Percentiles rank a stretch among this genome's conserved stretches.
Evolutionary conservation across 352 stramenopile species (phyloP).

Genomic region (Blastocystis sp.): DNA sequence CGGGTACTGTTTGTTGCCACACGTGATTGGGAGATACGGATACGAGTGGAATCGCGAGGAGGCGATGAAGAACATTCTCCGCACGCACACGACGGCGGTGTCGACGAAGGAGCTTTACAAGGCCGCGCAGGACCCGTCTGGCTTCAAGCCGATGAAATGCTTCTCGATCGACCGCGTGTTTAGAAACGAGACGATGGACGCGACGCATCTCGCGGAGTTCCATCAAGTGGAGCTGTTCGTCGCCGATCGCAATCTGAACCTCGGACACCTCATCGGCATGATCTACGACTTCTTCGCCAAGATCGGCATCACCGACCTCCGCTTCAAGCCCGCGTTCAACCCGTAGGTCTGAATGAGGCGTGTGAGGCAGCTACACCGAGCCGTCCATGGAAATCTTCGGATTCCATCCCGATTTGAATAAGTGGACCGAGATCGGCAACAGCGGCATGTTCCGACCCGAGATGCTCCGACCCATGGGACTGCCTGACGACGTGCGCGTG

Average conservation of each 20-base stretch:
- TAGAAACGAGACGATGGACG: slow-evolving; percentile 98
- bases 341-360: slow-evolving; percentile 61
- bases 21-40: neutral
- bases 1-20: slow-evolving; percentile 68
- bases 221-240: slow-evolving; percentile 94
- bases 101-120: slow-evolving; percentile 97
- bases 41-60: slow-evolving; percentile 80
- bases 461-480: slow-evolving; percentile 94
- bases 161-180: slow-evolving; percentile 99
- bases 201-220: slow-evolving; percentile 98
- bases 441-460: slow-evolving; percentile 93
- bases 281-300: slow-evolving; percentile 99
- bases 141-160: slow-evolving; percentile 92
- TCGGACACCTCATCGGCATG: slow-evolving; percentile 94
- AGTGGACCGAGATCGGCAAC: slow-evolving; percentile 67
- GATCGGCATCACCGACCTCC: slow-evolving; percentile 81
- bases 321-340: slow-evolving; percentile 99
- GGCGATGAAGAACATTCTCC: slow-evolving; percentile 94
- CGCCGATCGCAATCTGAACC: slow-evolving; percentile 90
- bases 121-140: slow-evolving; percentile 77
- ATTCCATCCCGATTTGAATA: slow-evolving; percentile 97
- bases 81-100: slow-evolving; percentile 97
- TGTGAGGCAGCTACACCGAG: slow-evolving; percentile 81
- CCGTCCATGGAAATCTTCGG: slow-evolving; percentile 99
- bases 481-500: slow-evolving; percentile 93